These are phyloP conservation scores for Mortierella antarctica DNA, from an alignment of 192 early-diverging fungal genomes.

Conservation along the genomic window DNA sequence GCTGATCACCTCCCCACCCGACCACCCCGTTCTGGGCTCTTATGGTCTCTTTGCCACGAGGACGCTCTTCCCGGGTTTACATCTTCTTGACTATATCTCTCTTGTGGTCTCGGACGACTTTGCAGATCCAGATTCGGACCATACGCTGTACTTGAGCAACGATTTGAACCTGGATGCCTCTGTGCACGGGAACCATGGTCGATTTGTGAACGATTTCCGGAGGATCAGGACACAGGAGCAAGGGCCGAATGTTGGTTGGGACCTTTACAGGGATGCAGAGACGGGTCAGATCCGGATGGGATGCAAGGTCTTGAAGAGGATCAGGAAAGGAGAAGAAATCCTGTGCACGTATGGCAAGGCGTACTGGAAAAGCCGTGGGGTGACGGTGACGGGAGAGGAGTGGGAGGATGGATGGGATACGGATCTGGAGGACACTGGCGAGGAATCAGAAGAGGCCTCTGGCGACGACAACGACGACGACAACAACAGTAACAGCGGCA, in stretches of 20 bases:
- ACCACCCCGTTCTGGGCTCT: slow-evolving; percentile 42
- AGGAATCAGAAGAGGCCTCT: neutral
- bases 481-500: neutral
- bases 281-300: slow-evolving; percentile 49
- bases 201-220: slow-evolving; percentile 48
- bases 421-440: slow-evolving; percentile 31
- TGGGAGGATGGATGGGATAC: slow-evolving; percentile 54
- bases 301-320: slow-evolving; percentile 47
- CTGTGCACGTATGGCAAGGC: slow-evolving; percentile 45
- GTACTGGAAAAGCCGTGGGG: slow-evolving; percentile 43
- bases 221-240: slow-evolving; percentile 26
- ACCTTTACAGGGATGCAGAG: slow-evolving; percentile 26
- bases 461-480: neutral
- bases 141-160: slow-evolving; percentile 39
- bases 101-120: slow-evolving; percentile 33
- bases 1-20: slow-evolving; percentile 20
- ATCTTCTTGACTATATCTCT: slow-evolving; percentile 47
- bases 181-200: slow-evolving; percentile 40
- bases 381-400: slow-evolving; percentile 16
- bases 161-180: slow-evolving; percentile 50
- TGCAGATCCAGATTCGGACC: slow-evolving; percentile 48
- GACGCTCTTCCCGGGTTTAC: slow-evolving; percentile 24
- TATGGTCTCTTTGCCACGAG: slow-evolving; percentile 41
- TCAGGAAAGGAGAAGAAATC: slow-evolving; percentile 31
- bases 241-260: slow-evolving; percentile 49